Evolutionary conservation across 495 filamentous ascomycete genomes (phyloP).

Genomic region (Tuber magnatum): DNA sequence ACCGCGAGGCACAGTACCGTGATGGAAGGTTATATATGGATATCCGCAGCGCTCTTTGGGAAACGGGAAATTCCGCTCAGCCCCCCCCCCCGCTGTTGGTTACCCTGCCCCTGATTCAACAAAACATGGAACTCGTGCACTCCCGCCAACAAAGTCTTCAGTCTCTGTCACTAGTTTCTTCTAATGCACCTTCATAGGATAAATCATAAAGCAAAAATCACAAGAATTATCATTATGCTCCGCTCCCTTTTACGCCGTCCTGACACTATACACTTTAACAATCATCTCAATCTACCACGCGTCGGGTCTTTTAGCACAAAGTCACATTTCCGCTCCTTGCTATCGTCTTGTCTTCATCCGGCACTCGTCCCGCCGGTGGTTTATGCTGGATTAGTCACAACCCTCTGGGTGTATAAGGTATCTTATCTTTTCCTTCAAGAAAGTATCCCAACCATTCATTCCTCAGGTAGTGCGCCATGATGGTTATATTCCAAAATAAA

Average conservation of each 20-base stretch:
- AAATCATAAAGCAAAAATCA: neutral
- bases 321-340: neutral
- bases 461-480: conserved; percentile 58
- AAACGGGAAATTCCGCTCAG: neutral
- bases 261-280: neutral
- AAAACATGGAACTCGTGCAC: neutral
- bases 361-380: conserved; percentile 58
- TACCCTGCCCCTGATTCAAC: neutral
- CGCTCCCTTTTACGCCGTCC: neutral
- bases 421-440: neutral
- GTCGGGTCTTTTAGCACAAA: neutral
- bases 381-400: conserved; percentile 59
- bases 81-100: neutral
- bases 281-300: neutral
- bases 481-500: conserved; percentile 73
- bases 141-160: neutral
- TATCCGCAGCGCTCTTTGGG: neutral
- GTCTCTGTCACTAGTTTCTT: neutral
- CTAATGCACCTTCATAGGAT: neutral
- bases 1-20: neutral
- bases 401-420: conserved; percentile 62
- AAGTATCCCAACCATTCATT: neutral
- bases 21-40: neutral
- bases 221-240: neutral
- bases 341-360: conserved; percentile 46